A percentile compares a stretch with the other conserved stretches of the same genome.
Evolutionary conservation across 768 basidiomycete genomes (phyloP).

Genomic region (Lactifluus piperatus): DNA sequence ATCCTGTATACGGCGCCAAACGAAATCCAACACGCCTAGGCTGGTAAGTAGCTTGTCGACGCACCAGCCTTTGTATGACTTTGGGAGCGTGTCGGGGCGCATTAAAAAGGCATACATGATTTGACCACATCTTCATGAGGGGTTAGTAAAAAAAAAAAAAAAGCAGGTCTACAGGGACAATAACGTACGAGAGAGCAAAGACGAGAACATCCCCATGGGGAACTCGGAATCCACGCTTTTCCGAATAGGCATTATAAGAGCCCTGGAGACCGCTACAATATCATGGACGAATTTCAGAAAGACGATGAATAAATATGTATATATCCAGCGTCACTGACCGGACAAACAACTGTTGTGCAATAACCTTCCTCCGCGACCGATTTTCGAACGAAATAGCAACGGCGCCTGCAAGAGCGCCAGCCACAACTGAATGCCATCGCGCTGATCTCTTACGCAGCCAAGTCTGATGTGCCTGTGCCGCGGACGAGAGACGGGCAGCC

Average conservation of each 20-base stretch:
- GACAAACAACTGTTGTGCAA: constrained; percentile 86
- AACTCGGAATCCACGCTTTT: constrained; percentile 54
- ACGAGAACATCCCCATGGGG: constrained; percentile 80
- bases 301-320: not conserved
- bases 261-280: constrained; percentile 83
- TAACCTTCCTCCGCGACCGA: constrained; percentile 47
- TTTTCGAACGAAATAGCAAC: constrained; percentile 74
- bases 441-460: constrained; percentile 59
- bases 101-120: constrained; percentile 76
- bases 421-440: constrained; percentile 72
- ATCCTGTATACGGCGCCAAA: constrained; percentile 17
- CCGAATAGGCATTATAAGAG: constrained; percentile 72
- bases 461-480: constrained; percentile 51
- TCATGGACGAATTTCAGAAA: not conserved
- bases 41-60: constrained; percentile 18
- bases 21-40: constrained; percentile 7
- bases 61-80: constrained; percentile 70
- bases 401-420: constrained; percentile 68
- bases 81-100: constrained; percentile 75
- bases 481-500: constrained; percentile 50
- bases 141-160: not conserved
- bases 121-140: constrained; percentile 61
- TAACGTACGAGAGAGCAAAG: constrained; percentile 60
- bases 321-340: constrained; percentile 60
- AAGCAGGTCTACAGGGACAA: not conserved